These are phyloP conservation scores for Colletotrichum salicis DNA, from an alignment of 2,329 filamentous ascomycete genomes.

Conservation along the genomic window DNA sequence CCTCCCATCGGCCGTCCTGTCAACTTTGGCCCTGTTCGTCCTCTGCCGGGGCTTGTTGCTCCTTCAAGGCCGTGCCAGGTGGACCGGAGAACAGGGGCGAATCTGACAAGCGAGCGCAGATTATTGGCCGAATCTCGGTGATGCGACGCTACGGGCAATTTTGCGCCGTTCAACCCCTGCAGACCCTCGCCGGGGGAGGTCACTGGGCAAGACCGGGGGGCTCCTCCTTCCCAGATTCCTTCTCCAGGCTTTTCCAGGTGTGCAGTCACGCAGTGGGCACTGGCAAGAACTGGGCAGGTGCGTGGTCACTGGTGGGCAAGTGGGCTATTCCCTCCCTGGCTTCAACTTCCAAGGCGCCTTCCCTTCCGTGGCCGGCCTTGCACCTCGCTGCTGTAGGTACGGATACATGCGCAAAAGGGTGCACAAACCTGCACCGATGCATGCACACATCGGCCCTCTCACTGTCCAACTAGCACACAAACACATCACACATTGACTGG, in stretches of 20 bases:
- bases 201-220: no score
- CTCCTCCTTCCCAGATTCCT: background rate
- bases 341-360: background rate
- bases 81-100: background rate
- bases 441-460: constrained; percentile 30
- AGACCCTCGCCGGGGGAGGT: background rate
- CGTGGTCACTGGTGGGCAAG: no score
- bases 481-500: background rate
- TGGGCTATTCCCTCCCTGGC: background rate
- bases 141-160: constrained; percentile 28
- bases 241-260: background rate
- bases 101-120: constrained; percentile 7
- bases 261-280: no score
- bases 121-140: constrained; percentile 7
- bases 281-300: no score
- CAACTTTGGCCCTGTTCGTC: background rate
- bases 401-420: background rate
- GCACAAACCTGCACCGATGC: constrained; percentile 10
- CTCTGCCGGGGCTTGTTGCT: constrained; percentile 23
- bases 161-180: constrained; percentile 15
- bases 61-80: constrained; percentile 7
- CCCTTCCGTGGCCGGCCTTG: background rate
- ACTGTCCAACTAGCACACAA: background rate
- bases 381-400: no score
- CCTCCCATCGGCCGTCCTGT: background rate